These are phyloP conservation scores for Perkinsus marinus DNA, from an alignment of 169 alveolate species.

Conservation along the genomic window DNA sequence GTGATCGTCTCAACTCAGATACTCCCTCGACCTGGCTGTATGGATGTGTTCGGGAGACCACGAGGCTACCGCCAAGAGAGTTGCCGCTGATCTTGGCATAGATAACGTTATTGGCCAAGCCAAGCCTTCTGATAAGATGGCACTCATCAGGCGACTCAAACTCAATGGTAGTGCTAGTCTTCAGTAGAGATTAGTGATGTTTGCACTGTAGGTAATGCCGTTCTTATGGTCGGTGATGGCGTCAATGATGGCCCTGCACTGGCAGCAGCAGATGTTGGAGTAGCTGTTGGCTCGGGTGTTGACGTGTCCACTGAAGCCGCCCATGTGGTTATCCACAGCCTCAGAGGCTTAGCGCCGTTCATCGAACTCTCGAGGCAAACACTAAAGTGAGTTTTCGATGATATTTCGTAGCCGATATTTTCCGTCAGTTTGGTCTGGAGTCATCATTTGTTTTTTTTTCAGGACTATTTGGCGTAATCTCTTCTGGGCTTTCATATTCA, in stretches of 20 bases:
- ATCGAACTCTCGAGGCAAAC: background rate
- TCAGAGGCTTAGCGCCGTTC: background rate
- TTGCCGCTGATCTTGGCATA: background rate
- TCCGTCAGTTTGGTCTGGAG: too few species aligned
- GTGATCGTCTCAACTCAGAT: background rate
- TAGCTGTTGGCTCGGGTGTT: conserved; percentile 27
- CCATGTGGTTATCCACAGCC: conserved; percentile 11
- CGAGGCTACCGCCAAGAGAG: background rate
- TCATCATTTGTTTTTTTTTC: background rate
- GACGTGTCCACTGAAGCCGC: conserved; percentile 19
- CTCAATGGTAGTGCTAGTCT: background rate
- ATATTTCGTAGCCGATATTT: too few species aligned
- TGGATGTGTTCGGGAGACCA: background rate
- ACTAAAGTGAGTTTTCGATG: background rate
- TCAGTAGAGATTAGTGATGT: background rate
- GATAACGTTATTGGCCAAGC: background rate
- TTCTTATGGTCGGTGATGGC: conserved; percentile 32
- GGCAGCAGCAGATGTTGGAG: conserved; percentile 31
- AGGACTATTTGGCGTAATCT: conserved; percentile 8
- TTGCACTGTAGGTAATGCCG: background rate
- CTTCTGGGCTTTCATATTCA: conserved; percentile 30
- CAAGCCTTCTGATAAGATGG: background rate
- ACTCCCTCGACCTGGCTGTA: background rate
- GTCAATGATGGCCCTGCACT: conserved; percentile 29
- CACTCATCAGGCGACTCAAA: background rate